Evolutionary conservation across 768 basidiomycete genomes (phyloP).

Genomic region (Pleurotus djamor): DNA sequence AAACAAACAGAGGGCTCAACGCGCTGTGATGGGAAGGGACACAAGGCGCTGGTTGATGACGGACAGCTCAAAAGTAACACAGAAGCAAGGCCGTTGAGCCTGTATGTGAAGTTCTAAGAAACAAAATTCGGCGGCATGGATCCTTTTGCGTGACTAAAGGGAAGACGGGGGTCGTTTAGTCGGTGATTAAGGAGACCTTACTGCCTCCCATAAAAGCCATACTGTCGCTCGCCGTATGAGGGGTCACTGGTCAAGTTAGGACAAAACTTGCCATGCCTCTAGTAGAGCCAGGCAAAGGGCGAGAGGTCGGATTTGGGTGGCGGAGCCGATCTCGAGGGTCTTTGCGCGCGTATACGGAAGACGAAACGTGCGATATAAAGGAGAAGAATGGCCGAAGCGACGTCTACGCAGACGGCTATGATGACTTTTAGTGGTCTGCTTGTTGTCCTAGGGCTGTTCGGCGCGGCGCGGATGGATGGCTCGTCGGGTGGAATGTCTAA

Average conservation of each 20-base stretch:
- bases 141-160: conserved; percentile 11
- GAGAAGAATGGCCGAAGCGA: conserved; percentile 37
- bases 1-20: too few relatives aligned
- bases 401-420: conserved; percentile 39
- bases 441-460: conserved; percentile 16
- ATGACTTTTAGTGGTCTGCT: conserved; percentile 46
- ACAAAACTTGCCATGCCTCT: conserved; percentile 19
- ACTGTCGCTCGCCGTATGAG: conserved; percentile 11
- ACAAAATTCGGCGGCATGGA: too few relatives aligned
- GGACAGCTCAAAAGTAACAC: too few relatives aligned
- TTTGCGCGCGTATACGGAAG: conserved; percentile 25
- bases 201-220: conserved; percentile 23
- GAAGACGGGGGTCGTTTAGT: conserved; percentile 13
- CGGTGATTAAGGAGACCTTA: conserved; percentile 24
- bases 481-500: conserved; percentile 8
- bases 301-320: conserved; percentile 63
- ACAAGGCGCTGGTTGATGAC: too few relatives aligned
- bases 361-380: conserved; percentile 34
- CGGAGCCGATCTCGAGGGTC: conserved; percentile 33
- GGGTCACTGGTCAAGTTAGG: conserved; percentile 18
- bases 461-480: conserved; percentile 5
- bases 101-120: too few relatives aligned
- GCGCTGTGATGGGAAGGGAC: too few relatives aligned
- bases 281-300: conserved; percentile 48
- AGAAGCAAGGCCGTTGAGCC: too few relatives aligned